Base-by-base conservation (phyloP, 306 rosid genomes). In the Purshia tridentata region DNA sequence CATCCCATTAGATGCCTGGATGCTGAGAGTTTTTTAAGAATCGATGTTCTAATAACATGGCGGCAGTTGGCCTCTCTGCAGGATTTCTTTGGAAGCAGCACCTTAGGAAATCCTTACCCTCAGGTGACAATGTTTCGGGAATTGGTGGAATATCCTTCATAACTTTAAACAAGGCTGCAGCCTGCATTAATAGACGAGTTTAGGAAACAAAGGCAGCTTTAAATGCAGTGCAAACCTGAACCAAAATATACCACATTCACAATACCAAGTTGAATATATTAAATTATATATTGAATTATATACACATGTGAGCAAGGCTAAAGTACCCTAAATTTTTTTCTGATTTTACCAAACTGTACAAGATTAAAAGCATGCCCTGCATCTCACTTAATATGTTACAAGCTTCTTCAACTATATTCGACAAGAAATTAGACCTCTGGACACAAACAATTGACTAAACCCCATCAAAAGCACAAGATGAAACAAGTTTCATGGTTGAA, bases 151-250 rank as follows among this genome's bases (percentile, higher is more conserved):
- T 77, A 70, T 95, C 99, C 78, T 37, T 90, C 88, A 90, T 81
- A 63, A 91, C 97, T 90, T 95, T 95, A 82, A 95, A 91, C 99
- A 95, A 80, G 46, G 99, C 98, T 59, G 99, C 99, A 6, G 98
- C 98, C 98, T 94, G 84, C 81, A 83, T 77, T 69, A 44, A 73
- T 60, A 72, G 29, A 57, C 69, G 42, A 68, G 70, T 78, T 77
- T 60, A 70, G 64, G 23, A 40, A 37, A 50, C 73, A 37, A 16
- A 9, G 18, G 15, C 19, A 73, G 55, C 29, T n/a, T 37, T 67
- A 3, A 1, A 37, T 16, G 19, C 44, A 46, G 40, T 46, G 37
- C 58, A 67, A 37, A 50, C 16, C n/a, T 37, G 49, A n/a, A 68
- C 49, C 29, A 12, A 9, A 35, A 10, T 51, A 68, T 49, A 67